Base-by-base conservation (phyloP, 257 asterid genomes). In the Solanum gracilifrons region DNA sequence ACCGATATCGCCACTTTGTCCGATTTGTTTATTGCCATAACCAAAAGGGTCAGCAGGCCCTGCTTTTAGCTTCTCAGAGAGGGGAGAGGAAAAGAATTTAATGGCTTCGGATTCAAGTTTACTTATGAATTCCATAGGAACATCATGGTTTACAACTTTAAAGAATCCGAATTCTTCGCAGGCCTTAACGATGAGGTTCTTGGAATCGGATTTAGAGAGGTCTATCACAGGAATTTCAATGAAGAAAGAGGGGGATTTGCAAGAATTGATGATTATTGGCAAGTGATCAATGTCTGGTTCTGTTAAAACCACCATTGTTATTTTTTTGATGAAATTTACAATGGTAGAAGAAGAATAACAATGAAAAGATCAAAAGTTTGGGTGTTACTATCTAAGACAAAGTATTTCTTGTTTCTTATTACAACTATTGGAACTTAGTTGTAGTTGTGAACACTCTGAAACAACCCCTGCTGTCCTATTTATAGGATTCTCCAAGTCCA, bases 141-240 rank as follows among this genome's bases (percentile, higher is more conserved):
- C 85, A 6, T 74, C 60, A 80, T 88, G 90, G 85, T 88, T 88
- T 74, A 88, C 37, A 21, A 86, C 88, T 76, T 88, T 88, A 48
- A 88, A 88, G 85, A 88, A 88, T 18, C 90, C 90, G 73, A 80
- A 86, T 51, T 88, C 88, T 58, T 88, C 87, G 68, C 90, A 88
- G 3, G 90, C 90, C 64, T 86, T 39, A 73, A 88, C 89, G 9
- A 88, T 60, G 64, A 66, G 85, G 36, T 83, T 82, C 9, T 51
- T 88, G 7, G 90, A 73, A 3, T 88, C 87, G n/a, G 90, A 85
- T 36, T 80, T 80, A 5, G 86, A 86, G 51, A 88, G 89, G 88
- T 88, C 90, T 46, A 88, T 82, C 5, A 86, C 11, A 2, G 90
- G 90, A 25, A 88, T 51, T 9, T 13, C 88, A 77, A 15, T 31